Conservation (phyloP, 495 filamentous ascomycete genomes). For the Bryoglossum gracile region DNA sequence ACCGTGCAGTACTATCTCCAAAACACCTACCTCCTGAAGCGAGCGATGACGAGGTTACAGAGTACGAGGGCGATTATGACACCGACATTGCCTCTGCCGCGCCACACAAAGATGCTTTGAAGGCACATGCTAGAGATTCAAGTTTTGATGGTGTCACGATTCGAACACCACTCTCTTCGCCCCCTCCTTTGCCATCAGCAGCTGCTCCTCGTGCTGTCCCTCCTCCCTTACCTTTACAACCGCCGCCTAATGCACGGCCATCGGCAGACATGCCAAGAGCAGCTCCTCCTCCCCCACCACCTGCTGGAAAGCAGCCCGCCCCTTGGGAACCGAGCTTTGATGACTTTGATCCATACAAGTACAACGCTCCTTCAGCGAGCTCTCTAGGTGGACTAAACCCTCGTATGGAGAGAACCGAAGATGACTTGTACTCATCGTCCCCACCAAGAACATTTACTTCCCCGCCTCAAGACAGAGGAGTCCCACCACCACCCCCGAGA, state of each 20-base stretch:
- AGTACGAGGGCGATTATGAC: constrained; percentile 97
- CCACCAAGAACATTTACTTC: constrained; percentile 33
- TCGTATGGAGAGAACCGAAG: constrained; percentile 32
- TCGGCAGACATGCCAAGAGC: constrained; percentile 67
- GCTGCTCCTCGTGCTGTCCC: constrained; percentile 44
- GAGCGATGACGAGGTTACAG: constrained; percentile 72
- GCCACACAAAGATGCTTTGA: constrained; percentile 85
- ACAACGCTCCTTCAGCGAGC: constrained; percentile 38
- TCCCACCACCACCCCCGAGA: constrained; percentile 33
- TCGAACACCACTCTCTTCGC: constrained; percentile 36
- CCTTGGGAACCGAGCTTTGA: constrained; percentile 49
- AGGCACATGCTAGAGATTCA: constrained; percentile 68
- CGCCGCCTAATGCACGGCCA: constrained; percentile 29
- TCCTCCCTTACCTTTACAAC: constrained; percentile 30
- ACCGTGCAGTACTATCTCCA: constrained; percentile 31
- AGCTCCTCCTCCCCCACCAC: constrained; percentile 59
- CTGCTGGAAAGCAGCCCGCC: constrained; percentile 28
- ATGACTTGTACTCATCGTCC: constrained; percentile 48
- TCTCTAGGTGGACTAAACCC: constrained; percentile 13
- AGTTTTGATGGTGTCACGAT: constrained; percentile 49
- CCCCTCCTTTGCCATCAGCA: constrained; percentile 50
- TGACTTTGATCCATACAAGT: constrained; percentile 70
- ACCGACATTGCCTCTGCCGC: constrained; percentile 91
- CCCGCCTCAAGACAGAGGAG: constrained; percentile 32
- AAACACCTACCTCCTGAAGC: constrained; percentile 45